Evolutionary conservation across 2,329 filamentous ascomycete genomes (phyloP), one percentile per base, ranked within the genome.

Genomic region (Dichotomopilus funicola): DNA sequence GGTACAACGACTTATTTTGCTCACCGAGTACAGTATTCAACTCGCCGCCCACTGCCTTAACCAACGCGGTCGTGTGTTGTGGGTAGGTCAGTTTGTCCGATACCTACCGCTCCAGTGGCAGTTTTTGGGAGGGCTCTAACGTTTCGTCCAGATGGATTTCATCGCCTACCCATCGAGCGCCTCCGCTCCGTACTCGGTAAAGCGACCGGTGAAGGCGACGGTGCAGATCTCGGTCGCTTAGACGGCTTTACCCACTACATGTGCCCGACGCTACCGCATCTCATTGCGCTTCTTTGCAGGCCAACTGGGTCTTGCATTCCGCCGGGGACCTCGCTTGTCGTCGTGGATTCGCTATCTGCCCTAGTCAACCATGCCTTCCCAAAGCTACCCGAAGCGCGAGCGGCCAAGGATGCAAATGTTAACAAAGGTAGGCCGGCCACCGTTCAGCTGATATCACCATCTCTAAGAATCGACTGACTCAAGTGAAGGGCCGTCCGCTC

Each of bases 301-400:
- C 82, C 87, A n/a, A 82, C 84, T 1, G 65, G 77, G 2, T 71
- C 72, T 8, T 85, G 88, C 58, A 80, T 91, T 49, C 82, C 87
- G 1, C 56, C 69, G 31, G 75, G 77, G 35, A 86, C 87, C 9
- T 78, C 80, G 31, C 75, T 96, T 1, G 71, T 96, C 40, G 76
- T 96, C 10, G 75, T 96, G 60, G 90, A 95, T 68, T 86, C 86
- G 2, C 72, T 95, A 19, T 91, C 91, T 6, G 83, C 84, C 6
- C 76, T 94, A 33, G 77, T 96, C 56, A 88, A 88, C 62, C 81
- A 85, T 53, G 85, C 89, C 36, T 90, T 95, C 58, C 88, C 88
- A 13, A 85, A 83, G 59, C 73, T 73, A 38, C 68, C 72, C 31
- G 75, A 79, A 55, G 63, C 63, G 34, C 72, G 68, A 53, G 65